Conservation (phyloP, 768 basidiomycete species). For the Trametes punicea region DNA sequence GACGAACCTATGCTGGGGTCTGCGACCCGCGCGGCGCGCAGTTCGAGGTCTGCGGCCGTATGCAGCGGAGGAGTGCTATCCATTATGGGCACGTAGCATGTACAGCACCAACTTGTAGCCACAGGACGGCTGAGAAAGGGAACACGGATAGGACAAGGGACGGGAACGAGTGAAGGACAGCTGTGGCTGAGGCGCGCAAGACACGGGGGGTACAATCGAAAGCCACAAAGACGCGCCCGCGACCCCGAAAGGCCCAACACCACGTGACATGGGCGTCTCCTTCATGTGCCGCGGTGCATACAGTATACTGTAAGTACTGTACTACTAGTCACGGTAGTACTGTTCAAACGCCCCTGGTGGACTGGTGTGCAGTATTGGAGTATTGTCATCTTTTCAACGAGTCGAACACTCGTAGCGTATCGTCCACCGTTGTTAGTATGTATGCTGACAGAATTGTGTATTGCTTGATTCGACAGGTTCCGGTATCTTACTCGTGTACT, state of each 20-base stretch:
- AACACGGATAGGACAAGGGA: background rate
- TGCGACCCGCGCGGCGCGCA: conserved; percentile 67
- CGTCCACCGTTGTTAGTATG: no score
- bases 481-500: no score
- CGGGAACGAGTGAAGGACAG: background rate
- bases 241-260: conserved; percentile 5
- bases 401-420: no score
- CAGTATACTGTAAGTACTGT: background rate
- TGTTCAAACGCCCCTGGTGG: no score
- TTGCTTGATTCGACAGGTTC: no score
- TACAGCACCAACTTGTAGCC: background rate
- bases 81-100: conserved; percentile 30
- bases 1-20: conserved; percentile 68
- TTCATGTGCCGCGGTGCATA: background rate
- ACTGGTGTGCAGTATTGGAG: no score
- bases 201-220: conserved; percentile 15
- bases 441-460: no score
- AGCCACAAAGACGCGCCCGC: conserved; percentile 15
- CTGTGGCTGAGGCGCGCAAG: conserved; percentile 17
- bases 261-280: background rate
- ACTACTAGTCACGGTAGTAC: no score
- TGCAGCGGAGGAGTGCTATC: conserved; percentile 42
- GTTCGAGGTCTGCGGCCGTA: conserved; percentile 60
- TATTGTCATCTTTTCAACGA: no score
- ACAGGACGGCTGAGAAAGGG: background rate